phyloP scores from a whole-genome alignment of 306 rosid species.

The Inga oerstediana region DNA sequence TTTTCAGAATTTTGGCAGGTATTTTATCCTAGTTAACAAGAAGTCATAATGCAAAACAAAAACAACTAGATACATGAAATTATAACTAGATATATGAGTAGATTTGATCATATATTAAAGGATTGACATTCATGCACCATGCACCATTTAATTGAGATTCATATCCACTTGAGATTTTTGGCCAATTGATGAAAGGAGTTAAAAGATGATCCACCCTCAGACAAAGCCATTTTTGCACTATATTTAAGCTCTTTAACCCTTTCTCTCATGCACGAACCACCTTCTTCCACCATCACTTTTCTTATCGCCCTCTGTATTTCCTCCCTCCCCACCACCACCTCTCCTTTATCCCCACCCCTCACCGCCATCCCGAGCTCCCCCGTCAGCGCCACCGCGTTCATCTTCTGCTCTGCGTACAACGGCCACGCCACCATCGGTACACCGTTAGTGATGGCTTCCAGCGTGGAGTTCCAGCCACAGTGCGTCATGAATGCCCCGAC shows the following conservation, averaged over 20 bases:
- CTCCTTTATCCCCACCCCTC: background rate
- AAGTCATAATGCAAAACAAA: no score
- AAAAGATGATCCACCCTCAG: background rate
- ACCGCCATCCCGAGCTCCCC: background rate
- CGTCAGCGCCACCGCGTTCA: background rate
- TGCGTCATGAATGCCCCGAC: background rate
- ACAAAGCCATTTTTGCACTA: background rate
- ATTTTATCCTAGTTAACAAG: no score
- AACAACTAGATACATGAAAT: no score
- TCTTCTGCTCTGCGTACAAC: conserved; percentile 3
- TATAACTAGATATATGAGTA: no score
- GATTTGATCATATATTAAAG: background rate
- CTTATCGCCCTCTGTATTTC: background rate
- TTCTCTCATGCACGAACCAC: background rate
- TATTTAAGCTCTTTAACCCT: background rate
- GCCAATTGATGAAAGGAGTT: background rate
- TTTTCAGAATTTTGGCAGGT: no score
- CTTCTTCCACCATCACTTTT: background rate
- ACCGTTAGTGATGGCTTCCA: background rate
- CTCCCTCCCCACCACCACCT: background rate
- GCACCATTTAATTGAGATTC: background rate
- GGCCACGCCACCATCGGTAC: conserved; percentile 10
- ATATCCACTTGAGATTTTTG: background rate
- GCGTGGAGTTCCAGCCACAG: background rate
- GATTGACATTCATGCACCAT: background rate